These are phyloP conservation scores for Torulaspora maleeae DNA, from an alignment of 805 yeast genomes.

Conservation along the genomic window DNA sequence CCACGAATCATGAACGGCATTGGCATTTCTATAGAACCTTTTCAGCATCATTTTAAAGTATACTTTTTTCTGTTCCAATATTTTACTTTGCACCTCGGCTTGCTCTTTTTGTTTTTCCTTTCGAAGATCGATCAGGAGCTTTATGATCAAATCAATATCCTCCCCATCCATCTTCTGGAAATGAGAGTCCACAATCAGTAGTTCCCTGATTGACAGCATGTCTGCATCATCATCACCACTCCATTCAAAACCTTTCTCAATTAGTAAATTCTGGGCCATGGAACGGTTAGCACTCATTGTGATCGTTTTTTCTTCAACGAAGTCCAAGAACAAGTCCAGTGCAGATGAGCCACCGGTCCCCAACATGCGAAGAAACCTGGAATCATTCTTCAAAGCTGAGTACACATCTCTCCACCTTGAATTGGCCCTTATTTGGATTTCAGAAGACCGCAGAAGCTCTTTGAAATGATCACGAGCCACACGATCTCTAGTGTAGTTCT, in stretches of 20 bases:
- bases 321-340: constrained; percentile 70
- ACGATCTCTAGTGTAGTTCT: constrained; percentile 54
- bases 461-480: constrained; percentile 60
- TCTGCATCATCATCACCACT: constrained; percentile 19
- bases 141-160: constrained; percentile 30
- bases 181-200: constrained; percentile 21
- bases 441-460: constrained; percentile 35
- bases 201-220: constrained; percentile 11
- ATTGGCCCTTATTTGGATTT: constrained; percentile 41
- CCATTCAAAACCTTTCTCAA: constrained; percentile 34
- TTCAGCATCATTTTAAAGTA: constrained; percentile 26
- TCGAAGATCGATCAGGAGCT: constrained; percentile 26
- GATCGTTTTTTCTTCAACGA: constrained; percentile 57
- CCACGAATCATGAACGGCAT: constrained; percentile 35
- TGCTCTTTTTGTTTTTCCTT: constrained; percentile 24
- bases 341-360: constrained; percentile 80
- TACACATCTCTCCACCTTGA: constrained; percentile 58
- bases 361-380: constrained; percentile 53
- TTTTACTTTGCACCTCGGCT: constrained; percentile 16
- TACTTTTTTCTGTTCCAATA: constrained; percentile 24
- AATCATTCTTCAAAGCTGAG: constrained; percentile 48
- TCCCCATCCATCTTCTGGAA: constrained; percentile 29
- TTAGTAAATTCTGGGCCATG: constrained; percentile 48
- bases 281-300: constrained; percentile 55
- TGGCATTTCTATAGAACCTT: constrained; percentile 22